These are phyloP conservation scores for Tillandsia fasciculata DNA, from an alignment of 176 grass and related monocot species.

Conservation along the genomic window DNA sequence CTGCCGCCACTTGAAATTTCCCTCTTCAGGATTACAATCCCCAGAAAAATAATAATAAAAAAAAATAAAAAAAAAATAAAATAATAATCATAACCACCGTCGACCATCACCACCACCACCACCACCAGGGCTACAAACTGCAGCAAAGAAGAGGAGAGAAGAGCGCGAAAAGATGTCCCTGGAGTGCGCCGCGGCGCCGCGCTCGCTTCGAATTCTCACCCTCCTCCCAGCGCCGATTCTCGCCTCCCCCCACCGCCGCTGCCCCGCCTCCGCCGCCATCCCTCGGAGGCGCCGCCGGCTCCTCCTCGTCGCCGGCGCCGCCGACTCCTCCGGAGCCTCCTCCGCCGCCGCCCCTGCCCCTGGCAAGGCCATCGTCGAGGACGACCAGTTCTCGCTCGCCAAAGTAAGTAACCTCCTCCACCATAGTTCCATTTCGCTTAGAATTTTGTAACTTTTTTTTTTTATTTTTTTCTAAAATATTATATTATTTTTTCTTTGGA, in stretches of 20 bases:
- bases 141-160: too few species aligned
- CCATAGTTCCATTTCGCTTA: too few species aligned
- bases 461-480: neutral
- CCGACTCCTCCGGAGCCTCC: conserved; percentile 36
- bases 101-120: too few species aligned
- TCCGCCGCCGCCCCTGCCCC: conserved; percentile 8
- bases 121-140: too few species aligned
- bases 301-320: conserved; percentile 30
- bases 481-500: neutral
- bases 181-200: conserved; percentile 18
- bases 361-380: conserved; percentile 44
- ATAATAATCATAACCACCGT: too few species aligned
- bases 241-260: neutral
- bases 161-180: conserved; percentile 19
- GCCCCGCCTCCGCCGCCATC: neutral
- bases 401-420: conserved; percentile 50
- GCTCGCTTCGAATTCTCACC: conserved; percentile 24
- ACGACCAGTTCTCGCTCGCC: conserved; percentile 70
- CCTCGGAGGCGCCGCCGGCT: conserved; percentile 2
- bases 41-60: too few species aligned
- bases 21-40: too few species aligned
- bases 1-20: too few species aligned
- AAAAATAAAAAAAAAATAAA: too few species aligned
- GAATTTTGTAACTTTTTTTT: neutral
- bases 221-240: conserved; percentile 12